Base-by-base conservation (phyloP, 179 eudicot genomes). In the Monotropa hypopitys region DNA sequence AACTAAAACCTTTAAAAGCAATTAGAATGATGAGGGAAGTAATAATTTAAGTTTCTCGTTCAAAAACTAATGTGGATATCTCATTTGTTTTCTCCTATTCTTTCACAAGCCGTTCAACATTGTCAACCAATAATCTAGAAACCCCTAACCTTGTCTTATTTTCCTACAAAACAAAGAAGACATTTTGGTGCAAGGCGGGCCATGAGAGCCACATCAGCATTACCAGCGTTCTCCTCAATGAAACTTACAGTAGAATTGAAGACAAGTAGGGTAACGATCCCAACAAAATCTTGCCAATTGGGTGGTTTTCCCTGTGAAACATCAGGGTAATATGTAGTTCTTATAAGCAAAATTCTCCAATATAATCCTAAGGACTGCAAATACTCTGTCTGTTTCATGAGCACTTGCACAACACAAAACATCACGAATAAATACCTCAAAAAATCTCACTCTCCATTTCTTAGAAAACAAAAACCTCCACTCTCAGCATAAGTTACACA, bases 211-310 rank as follows among this genome's bases (percentile, higher is more conserved):
- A 95, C 93, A 30, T 97, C 97, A 35, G 98, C 98, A 84, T 93
- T 93, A 45, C 97, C 98, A 43, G 98, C 98, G 77, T 92, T 93
- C 81, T 93, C 98, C 82, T 92, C 97, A 47, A 89, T 89, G 69
- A 94, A 94, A 86, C 98, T 94, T 57, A 92, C 92, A 6, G 98
- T 94, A 28, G 98, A 94, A 84, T 94, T 94, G 45, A 94, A 90
- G 38, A 94, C 33, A 66, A 94, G 92, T 46, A 92, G 87, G 30
- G 87, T 85, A 77, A 94, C 88, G 78, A 94, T 90, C 72, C 96
- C 96, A 84, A 94, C 92, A 82, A 94, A 92, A 45, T 94, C 98
- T 83, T 94, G 98, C 97, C 98, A 93, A 76, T 93, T 97, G 26
- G 97, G 97, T 75, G 97, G 96, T 71, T 87, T 92, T 42, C 84